These are phyloP conservation scores for Actinomortierella wolfii DNA, from an alignment of 371 early-diverging fungal species.

Conservation along the genomic window DNA sequence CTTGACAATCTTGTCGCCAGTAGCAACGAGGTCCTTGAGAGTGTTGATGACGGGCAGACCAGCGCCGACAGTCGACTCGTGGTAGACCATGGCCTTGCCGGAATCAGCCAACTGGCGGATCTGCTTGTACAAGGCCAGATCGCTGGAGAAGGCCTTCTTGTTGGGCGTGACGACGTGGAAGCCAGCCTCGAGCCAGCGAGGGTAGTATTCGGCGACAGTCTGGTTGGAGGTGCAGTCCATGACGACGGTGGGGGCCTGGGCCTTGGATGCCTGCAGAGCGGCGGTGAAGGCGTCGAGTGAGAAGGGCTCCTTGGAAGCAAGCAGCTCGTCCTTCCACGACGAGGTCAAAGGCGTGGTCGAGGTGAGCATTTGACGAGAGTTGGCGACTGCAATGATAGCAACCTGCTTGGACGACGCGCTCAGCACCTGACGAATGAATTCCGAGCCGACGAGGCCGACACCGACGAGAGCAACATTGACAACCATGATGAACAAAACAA, in stretches of 20 bases:
- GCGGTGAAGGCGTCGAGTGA: slow-evolving; percentile 53
- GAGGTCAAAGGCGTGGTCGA: slow-evolving; percentile 46
- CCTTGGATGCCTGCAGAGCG: slow-evolving; percentile 53
- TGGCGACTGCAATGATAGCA: slow-evolving; percentile 45
- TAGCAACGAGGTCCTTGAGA: slow-evolving; percentile 84
- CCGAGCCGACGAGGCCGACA: slow-evolving; percentile 92
- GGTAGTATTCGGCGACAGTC: slow-evolving; percentile 80
- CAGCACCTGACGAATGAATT: slow-evolving; percentile 61
- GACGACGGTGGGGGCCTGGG: slow-evolving; percentile 62
- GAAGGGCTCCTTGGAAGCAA: slow-evolving; percentile 28
- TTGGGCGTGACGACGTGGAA: slow-evolving; percentile 95
- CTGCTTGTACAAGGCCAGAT: slow-evolving; percentile 68
- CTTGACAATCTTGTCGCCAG: slow-evolving; percentile 89
- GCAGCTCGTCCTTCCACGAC: slow-evolving; percentile 33
- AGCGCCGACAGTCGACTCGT: slow-evolving; percentile 98
- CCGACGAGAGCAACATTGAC: slow-evolving; percentile 90
- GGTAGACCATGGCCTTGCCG: slow-evolving; percentile 68
- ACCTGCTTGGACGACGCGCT: slow-evolving; percentile 41
- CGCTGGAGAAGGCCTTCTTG: slow-evolving; percentile 94
- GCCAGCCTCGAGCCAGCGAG: slow-evolving; percentile 78
- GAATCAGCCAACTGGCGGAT: slow-evolving; percentile 62
- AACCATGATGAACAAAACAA: slow-evolving; percentile 46
- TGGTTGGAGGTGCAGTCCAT: slow-evolving; percentile 94
- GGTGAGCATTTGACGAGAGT: slow-evolving; percentile 49
- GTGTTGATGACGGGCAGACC: slow-evolving; percentile 96